Base-by-base conservation (phyloP, 306 rosid genomes). In the Glycine tomentella region DNA sequence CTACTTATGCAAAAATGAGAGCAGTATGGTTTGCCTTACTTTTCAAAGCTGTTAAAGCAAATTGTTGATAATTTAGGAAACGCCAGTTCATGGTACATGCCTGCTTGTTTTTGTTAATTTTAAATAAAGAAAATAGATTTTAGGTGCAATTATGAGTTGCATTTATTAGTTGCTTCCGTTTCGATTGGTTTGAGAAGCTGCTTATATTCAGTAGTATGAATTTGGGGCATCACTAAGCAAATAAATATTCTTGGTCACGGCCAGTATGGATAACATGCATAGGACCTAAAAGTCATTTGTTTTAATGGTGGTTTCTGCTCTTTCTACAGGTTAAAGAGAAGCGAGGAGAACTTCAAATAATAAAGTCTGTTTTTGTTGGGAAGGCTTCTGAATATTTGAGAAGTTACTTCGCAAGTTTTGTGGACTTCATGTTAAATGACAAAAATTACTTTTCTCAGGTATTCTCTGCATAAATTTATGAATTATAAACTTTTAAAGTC, bases 361-460 rank as follows among this genome's bases (percentile, higher is more conserved):
- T 95, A 84, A 93, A 95, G 81, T 86, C 91, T 75, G 86, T 89
- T 67, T 95, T 91, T 86, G 98, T 93, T 45, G 87, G 88, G 87
- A 93, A 85, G 88, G 96, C 94, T 79, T 91, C 92, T 50, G 97
- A 88, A 75, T 95, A 83, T 88, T 74, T 95, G 80, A 83, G 90
- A 84, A 88, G 72, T 69, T 89, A 95, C 90, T 95, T 95, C 81
- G 91, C 94, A 79, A 89, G 85, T 82, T 85, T 91, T 84, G 98
- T 90, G 86, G 98, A 95, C 77, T 90, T 89, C 90, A 90, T 95
- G 92, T 88, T 95, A 75, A 89, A 89, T 44, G 98, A 95, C 84
- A 93, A 92, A 80, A 93, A 82, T 85, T 93, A 90, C 88, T 93
- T 93, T 85, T 95, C 98, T 77, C 98, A 93, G 97, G 99, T 95